Percentiles rank a stretch among this genome's conserved stretches.
These are phyloP conservation scores for Thalia dealbata DNA, from an alignment of 176 grass and related monocot species.

Conservation along the genomic window DNA sequence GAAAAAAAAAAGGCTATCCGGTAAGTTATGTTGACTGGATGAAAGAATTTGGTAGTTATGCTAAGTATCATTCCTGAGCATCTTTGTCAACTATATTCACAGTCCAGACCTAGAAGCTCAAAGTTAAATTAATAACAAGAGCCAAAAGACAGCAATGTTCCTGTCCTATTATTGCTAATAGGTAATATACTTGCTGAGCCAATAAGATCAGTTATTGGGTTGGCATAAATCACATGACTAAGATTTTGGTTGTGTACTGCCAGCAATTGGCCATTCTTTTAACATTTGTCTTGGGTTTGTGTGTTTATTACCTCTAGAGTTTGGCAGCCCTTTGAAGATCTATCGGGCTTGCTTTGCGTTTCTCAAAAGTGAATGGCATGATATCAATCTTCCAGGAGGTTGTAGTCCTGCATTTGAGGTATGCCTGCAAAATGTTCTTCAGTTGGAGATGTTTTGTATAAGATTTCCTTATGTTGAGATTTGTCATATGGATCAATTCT, in stretches of 20 bases:
- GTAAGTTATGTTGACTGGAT: no score
- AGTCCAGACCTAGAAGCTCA: no score
- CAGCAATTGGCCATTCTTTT: neutral
- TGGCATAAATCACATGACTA: neutral
- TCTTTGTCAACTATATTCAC: neutral
- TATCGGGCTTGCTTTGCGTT: conserved; percentile 52
- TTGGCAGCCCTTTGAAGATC: conserved; percentile 36
- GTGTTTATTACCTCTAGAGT: conserved; percentile 30
- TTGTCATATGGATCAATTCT: conserved; percentile 7
- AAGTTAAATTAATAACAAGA: neutral
- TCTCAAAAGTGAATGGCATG: conserved; percentile 64
- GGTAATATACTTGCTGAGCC: neutral
- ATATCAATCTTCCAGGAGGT: conserved; percentile 25
- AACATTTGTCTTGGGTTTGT: conserved; percentile 4
- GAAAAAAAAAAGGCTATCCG: no score
- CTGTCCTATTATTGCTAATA: neutral
- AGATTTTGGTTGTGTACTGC: neutral
- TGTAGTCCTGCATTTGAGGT: conserved; percentile 44
- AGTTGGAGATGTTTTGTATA: neutral
- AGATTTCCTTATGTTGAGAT: neutral
- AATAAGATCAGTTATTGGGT: no score
- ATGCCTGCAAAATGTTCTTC: conserved; percentile 21
- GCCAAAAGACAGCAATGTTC: neutral
- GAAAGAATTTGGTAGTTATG: no score
- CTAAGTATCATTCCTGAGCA: neutral